Base-by-base conservation (phyloP, 1,284 basidiomycete genomes). In the Apiotrichum sp. region DNA sequence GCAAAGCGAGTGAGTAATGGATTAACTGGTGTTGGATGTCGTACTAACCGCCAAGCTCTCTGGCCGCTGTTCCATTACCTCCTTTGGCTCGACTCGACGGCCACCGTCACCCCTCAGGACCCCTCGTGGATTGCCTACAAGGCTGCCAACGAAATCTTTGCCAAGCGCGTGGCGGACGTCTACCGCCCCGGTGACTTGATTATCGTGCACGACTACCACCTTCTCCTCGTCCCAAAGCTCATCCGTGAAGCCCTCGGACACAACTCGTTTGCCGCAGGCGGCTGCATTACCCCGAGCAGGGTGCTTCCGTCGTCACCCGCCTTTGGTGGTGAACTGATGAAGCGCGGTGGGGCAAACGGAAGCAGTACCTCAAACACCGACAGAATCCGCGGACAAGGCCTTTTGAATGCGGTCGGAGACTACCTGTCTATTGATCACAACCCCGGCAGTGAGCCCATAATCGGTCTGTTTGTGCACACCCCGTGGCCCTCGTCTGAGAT, bases 21-120 rank as follows among this genome's bases (percentile, higher is more conserved):
- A n/a, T 7, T 4, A n/a, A 13, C 10, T 4, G 22, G n/a, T 3
- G 3, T 7, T 35, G 22, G 22, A 22, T 22, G 22, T 22, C 22
- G 22, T 1, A 48, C 56, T 60, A 47, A 62, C 52, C 6, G 29
- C 40, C 22, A 22, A 90, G 89, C 87, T 40, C 84, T 99, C 50
- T 99, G 95, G 95, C 96, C 95, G 0, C 80, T 98, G 33, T 96
- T 98, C 83, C 96, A 98, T 79, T 98, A 98, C 74, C 83, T 98
- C 56, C 86, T 97, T 55, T 97, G 93, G 93, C 91, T 96, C 74
- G 93, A 96, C 71, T 91, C 78, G 40, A 78, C 77, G 43, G 72
- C 75, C 59, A 70, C 78, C 47, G 69, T 80, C 55, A 73, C 76
- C 41, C 71, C 76, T 46, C 78, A 79, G n/a, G 93, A 98, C 55